Conservation (phyloP, 169 alveolate species). For the Plasmodium malariae region DNA sequence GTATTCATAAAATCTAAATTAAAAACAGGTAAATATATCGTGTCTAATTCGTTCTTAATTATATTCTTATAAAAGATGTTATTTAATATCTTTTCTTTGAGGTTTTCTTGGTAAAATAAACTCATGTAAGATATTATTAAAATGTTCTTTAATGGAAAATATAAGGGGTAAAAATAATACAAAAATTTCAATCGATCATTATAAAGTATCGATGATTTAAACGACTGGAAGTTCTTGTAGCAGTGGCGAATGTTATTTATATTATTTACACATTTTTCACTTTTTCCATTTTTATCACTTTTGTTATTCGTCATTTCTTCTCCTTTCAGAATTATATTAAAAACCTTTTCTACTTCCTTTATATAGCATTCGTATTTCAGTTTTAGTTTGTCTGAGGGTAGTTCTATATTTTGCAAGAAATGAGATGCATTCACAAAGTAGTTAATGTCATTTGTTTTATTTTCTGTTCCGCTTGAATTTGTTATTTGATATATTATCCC, state of each 20-base stretch:
- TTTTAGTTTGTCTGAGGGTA: conserved; percentile 16
- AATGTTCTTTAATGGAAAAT: conserved; percentile 50
- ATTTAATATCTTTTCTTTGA: conserved; percentile 13
- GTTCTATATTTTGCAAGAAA: conserved; percentile 18
- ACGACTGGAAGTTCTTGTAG: conserved; percentile 20
- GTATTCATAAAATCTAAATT: conserved; percentile 18
- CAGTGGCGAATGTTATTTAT: conserved; percentile 6
- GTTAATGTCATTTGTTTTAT: not conserved
- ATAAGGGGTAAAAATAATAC: conserved; percentile 40
- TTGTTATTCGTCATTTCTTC: not conserved
- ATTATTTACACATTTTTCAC: not conserved
- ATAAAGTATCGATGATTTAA: conserved; percentile 29
- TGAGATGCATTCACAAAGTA: not conserved
- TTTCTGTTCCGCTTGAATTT: not conserved
- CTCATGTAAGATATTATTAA: conserved; percentile 42
- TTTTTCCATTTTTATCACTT: not conserved
- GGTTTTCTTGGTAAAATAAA: conserved; percentile 12
- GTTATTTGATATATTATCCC: conserved; percentile 25
- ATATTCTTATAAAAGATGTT: conserved; percentile 30
- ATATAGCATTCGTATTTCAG: conserved; percentile 43
- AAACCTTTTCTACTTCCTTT: conserved; percentile 45
- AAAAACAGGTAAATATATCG: conserved; percentile 24
- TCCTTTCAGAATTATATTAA: conserved; percentile 1
- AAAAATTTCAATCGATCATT: conserved; percentile 49
- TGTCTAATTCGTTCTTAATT: conserved; percentile 57